Evolutionary conservation across 2,329 filamentous ascomycete species (phyloP).

Genomic region (Zymoseptoria passerinii): DNA sequence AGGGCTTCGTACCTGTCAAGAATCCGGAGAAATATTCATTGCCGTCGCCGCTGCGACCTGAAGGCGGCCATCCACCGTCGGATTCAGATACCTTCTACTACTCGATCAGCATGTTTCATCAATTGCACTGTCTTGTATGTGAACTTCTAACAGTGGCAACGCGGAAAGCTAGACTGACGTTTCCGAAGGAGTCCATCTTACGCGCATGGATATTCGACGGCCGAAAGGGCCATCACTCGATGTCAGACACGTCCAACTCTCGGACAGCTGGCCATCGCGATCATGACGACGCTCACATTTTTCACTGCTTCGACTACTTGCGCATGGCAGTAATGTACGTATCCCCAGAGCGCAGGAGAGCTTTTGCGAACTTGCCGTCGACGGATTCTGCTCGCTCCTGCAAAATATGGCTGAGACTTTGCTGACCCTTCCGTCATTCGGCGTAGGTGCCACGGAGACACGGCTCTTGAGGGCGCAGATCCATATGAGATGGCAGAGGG

Average conservation of each 20-base stretch:
- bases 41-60: constrained; percentile 3
- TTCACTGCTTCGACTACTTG: constrained; percentile 11
- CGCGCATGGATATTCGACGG: constrained; percentile 1
- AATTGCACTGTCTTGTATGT: constrained; percentile 7
- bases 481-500: not conserved
- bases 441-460: not conserved
- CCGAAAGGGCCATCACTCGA: not conserved
- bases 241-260: too few species aligned
- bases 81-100: constrained; percentile 2
- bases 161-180: not conserved
- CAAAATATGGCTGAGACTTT: constrained; percentile 1
- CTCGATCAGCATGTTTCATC: constrained; percentile 5
- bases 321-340: too few species aligned
- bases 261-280: too few species aligned
- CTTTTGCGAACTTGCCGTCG: too few species aligned
- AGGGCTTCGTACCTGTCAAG: constrained; percentile 5
- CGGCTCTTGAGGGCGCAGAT: constrained; percentile 4
- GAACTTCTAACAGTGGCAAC: too few species aligned
- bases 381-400: too few species aligned
- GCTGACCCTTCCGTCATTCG: not conserved
- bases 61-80: constrained; percentile 1
- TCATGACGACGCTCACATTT: not conserved
- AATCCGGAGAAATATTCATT: constrained; percentile 3
- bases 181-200: constrained; percentile 1
- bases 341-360: too few species aligned